phyloP scores from a whole-genome alignment of 2,329 filamentous ascomycete species.

The Epichloe uncinata region DNA sequence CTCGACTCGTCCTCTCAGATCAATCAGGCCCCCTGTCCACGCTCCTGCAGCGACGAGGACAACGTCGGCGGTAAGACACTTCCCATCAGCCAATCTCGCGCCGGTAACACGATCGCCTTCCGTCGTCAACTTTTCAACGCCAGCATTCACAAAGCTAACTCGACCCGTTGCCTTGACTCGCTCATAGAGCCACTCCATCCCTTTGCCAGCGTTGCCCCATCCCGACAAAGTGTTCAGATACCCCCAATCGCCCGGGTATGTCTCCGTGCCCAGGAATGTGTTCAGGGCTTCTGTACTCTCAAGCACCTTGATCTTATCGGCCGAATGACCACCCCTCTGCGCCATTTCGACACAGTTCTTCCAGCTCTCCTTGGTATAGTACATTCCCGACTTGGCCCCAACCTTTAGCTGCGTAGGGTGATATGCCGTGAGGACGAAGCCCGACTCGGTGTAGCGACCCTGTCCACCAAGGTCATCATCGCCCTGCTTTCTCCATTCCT shows the following conservation, averaged over 20 bases:
- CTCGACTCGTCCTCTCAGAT: slow-evolving; percentile 61
- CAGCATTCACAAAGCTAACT: slow-evolving; percentile 40
- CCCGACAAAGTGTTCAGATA: slow-evolving; percentile 64
- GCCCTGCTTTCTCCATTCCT: slow-evolving; percentile 50
- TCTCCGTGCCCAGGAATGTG: slow-evolving; percentile 31
- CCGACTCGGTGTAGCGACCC: slow-evolving; percentile 57
- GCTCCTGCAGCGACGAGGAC: slow-evolving; percentile 75
- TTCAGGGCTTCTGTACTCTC: slow-evolving; percentile 31
- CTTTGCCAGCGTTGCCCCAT: slow-evolving; percentile 66
- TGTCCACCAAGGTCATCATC: slow-evolving; percentile 43
- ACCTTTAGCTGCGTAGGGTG: slow-evolving; percentile 18
- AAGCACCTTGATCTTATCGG: slow-evolving; percentile 30
- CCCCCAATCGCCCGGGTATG: slow-evolving; percentile 47
- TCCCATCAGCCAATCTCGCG: slow-evolving; percentile 24
- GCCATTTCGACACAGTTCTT: slow-evolving; percentile 45
- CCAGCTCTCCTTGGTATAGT: slow-evolving; percentile 47
- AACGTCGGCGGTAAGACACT: slow-evolving; percentile 46
- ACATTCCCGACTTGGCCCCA: slow-evolving; percentile 32
- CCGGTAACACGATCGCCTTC: slow-evolving; percentile 36
- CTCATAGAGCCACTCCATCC: slow-evolving; percentile 50
- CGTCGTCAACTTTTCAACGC: slow-evolving; percentile 29
- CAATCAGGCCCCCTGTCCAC: slow-evolving; percentile 68
- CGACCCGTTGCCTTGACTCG: slow-evolving; percentile 40
- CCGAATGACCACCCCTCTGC: slow-evolving; percentile 21
- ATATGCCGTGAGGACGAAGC: slow-evolving; percentile 51